phyloP scores from a whole-genome alignment of 352 stramenopile genomes.

The Globisporangium paroecandrum region DNA sequence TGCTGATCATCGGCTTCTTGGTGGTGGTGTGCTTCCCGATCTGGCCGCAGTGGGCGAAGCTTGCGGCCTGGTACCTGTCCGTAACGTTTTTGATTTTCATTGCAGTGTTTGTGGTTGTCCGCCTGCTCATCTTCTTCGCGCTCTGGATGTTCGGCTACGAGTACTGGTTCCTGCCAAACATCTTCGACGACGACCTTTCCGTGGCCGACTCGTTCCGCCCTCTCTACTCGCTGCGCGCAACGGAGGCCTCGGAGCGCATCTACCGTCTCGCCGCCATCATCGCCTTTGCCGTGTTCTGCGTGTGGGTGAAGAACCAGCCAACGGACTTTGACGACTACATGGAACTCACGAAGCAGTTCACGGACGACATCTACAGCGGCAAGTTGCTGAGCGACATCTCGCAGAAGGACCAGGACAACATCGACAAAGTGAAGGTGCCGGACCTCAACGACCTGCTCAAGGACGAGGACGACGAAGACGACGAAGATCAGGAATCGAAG shows the following conservation, averaged over 20 bases:
- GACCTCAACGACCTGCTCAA: slow-evolving; percentile 84
- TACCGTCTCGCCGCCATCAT: slow-evolving; percentile 93
- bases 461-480: slow-evolving; percentile 75
- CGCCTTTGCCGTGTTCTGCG: slow-evolving; percentile 94
- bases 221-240: slow-evolving; percentile 86
- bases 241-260: slow-evolving; percentile 89
- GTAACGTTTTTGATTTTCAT: slow-evolving; percentile 99
- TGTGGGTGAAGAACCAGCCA: slow-evolving; percentile 98
- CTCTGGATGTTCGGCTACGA: slow-evolving; percentile 95
- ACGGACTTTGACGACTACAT: slow-evolving; percentile 99
- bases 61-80: slow-evolving; percentile 97
- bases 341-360: slow-evolving; percentile 97
- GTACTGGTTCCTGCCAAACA: slow-evolving; percentile 98
- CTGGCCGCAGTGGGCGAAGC: slow-evolving; percentile 98
- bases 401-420: slow-evolving; percentile 97
- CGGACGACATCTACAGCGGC: slow-evolving; percentile 98
- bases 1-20: slow-evolving; percentile 97
- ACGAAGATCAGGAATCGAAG: slow-evolving; percentile 62
- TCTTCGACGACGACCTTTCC: slow-evolving; percentile 98
- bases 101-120: slow-evolving; percentile 94
- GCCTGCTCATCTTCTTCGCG: slow-evolving; percentile 95
- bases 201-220: slow-evolving; percentile 98
- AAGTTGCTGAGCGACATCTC: slow-evolving; percentile 98
- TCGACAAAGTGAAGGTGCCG: slow-evolving; percentile 93
- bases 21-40: slow-evolving; percentile 98